Percentiles rank a stretch among this genome's conserved stretches.
Evolutionary conservation across 768 basidiomycete genomes (phyloP).

Genomic region (Omphalotus guepiniiformis): DNA sequence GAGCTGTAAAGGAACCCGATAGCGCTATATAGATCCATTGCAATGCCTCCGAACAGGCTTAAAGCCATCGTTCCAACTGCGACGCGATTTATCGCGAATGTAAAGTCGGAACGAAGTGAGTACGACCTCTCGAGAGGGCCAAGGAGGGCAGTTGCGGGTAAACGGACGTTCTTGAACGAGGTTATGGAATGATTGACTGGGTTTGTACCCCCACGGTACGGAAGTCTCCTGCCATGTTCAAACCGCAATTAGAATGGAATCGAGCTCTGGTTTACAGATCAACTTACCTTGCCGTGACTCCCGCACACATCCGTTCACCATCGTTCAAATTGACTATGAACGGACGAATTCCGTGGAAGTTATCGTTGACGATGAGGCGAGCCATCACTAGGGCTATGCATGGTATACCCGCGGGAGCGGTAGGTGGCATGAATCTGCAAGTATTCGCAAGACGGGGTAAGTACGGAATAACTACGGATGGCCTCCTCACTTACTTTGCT

Average conservation of each 20-base stretch:
- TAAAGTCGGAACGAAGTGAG: too few species aligned
- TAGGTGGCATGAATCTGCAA: neutral
- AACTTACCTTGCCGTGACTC: constrained; percentile 27
- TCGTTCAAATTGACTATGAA: constrained; percentile 39
- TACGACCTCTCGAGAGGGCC: constrained; percentile 3
- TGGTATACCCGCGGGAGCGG: constrained; percentile 14
- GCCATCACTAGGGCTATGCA: constrained; percentile 39
- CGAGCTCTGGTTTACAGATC: too few species aligned
- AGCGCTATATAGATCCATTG: constrained; percentile 17
- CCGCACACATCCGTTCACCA: constrained; percentile 31
- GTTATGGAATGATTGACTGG: constrained; percentile 33
- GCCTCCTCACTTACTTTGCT: constrained; percentile 27
- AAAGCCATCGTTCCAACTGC: constrained; percentile 29
- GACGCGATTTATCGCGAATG: constrained; percentile 25
- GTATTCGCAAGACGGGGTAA: too few species aligned
- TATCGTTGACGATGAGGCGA: constrained; percentile 28
- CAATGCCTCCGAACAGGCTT: constrained; percentile 18
- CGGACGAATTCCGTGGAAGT: constrained; percentile 31
- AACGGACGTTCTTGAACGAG: constrained; percentile 26
- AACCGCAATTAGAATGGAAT: too few species aligned
- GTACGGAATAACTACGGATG: neutral
- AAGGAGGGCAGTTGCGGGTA: constrained; percentile 25
- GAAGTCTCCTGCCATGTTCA: constrained; percentile 16
- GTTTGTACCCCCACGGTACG: constrained; percentile 25
- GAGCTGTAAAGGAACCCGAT: constrained; percentile 28